These are phyloP conservation scores for Cucurbita argyrosperma DNA, from an alignment of 306 rosid genomes.

Conservation along the genomic window DNA sequence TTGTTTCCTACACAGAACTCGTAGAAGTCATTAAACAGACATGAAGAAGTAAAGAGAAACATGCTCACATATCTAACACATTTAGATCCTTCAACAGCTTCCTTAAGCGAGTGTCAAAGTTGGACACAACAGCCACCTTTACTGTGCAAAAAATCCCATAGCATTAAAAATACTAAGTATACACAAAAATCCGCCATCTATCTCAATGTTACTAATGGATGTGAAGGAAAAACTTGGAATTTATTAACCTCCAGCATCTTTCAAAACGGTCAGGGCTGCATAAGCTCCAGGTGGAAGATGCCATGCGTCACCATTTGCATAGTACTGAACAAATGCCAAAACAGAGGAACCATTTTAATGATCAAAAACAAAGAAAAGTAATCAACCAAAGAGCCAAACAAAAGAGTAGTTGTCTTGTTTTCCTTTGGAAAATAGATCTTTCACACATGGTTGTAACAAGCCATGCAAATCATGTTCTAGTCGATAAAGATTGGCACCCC, in stretches of 20 bases:
- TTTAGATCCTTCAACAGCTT: slow-evolving; percentile 73
- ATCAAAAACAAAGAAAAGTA: neutral
- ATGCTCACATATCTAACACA: slow-evolving; percentile 65
- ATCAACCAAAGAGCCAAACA: neutral
- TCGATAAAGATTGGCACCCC: too few species aligned
- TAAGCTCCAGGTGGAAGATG: slow-evolving; percentile 66
- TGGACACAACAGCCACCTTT: slow-evolving; percentile 90
- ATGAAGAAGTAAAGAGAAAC: neutral
- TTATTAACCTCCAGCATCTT: slow-evolving; percentile 75
- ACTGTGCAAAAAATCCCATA: slow-evolving; percentile 24
- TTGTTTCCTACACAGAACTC: neutral
- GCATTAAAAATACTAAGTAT: neutral
- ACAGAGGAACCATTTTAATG: neutral
- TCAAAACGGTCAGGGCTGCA: slow-evolving; percentile 62
- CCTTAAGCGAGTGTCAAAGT: slow-evolving; percentile 81
- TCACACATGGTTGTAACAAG: neutral
- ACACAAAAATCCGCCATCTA: neutral
- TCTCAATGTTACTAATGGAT: slow-evolving; percentile 2
- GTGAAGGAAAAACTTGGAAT: slow-evolving; percentile 5
- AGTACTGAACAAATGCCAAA: slow-evolving; percentile 39
- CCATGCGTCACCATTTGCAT: slow-evolving; percentile 82
- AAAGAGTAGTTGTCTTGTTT: neutral
- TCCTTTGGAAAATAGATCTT: neutral
- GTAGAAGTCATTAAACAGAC: neutral
- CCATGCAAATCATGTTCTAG: neutral